Conservation (phyloP, 2,329 filamentous ascomycete genomes). For the Harringtonia aguacate region DNA sequence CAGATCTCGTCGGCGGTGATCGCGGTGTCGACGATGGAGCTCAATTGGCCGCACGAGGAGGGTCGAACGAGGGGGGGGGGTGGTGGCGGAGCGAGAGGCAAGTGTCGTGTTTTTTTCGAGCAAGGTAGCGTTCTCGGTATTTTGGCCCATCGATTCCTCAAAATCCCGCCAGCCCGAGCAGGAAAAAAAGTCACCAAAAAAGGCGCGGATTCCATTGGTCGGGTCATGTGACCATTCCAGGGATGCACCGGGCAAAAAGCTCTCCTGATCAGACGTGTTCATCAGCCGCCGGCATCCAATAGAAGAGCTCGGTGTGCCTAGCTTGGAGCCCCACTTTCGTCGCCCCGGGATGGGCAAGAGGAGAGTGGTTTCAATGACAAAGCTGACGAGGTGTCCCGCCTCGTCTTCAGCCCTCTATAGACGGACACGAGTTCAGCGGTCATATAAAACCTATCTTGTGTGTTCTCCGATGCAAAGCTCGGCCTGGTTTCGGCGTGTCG, state of each 20-base stretch:
- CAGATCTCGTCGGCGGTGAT: background rate
- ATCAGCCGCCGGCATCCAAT: too few relatives aligned
- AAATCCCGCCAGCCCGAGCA: slow-evolving; percentile 14
- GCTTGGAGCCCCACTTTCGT: too few relatives aligned
- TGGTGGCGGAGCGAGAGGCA: background rate
- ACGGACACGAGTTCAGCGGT: too few relatives aligned
- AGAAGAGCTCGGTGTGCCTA: too few relatives aligned
- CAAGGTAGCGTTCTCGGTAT: background rate
- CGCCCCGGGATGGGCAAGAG: too few relatives aligned
- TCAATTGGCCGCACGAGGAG: background rate
- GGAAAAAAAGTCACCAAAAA: slow-evolving; percentile 8
- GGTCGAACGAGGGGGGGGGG: background rate
- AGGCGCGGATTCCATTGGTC: slow-evolving; percentile 11
- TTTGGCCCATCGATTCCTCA: slow-evolving; percentile 9
- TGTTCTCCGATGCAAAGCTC: too few relatives aligned
- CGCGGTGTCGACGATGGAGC: background rate
- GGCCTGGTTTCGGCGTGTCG: too few relatives aligned
- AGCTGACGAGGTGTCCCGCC: too few relatives aligned
- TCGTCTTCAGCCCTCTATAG: too few relatives aligned
- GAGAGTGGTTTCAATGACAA: too few relatives aligned
- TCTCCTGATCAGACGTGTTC: background rate
- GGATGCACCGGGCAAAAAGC: background rate
- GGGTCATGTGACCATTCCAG: slow-evolving; percentile 2
- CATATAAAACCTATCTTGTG: too few relatives aligned
- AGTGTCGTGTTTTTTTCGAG: background rate